These are phyloP conservation scores for Laguncularia racemosa DNA, from an alignment of 345 rosid species.

Conservation along the genomic window DNA sequence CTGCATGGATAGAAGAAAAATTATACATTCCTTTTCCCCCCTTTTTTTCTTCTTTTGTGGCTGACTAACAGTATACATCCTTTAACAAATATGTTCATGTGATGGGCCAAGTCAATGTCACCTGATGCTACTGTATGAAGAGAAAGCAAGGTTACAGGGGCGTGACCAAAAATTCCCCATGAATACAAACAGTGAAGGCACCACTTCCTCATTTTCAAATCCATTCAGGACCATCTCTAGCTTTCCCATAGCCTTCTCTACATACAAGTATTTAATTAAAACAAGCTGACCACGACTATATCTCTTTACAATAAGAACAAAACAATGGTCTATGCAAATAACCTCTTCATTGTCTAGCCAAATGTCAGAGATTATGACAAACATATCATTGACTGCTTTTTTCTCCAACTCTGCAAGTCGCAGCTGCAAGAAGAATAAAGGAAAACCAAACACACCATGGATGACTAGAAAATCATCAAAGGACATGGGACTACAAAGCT, in stretches of 20 bases:
- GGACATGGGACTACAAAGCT: slow-evolving; percentile 2
- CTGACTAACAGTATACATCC: background rate
- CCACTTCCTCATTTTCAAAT: slow-evolving; percentile 67
- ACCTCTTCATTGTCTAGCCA: slow-evolving; percentile 93
- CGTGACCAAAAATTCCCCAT: slow-evolving; percentile 89
- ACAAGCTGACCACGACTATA: slow-evolving; percentile 13
- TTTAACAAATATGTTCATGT: background rate
- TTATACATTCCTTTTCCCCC: too few species aligned
- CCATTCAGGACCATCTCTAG: slow-evolving; percentile 69
- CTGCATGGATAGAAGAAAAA: slow-evolving; percentile 20
- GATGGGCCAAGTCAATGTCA: slow-evolving; percentile 14
- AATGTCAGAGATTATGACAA: slow-evolving; percentile 83
- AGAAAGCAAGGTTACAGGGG: slow-evolving; percentile 75
- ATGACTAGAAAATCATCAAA: slow-evolving; percentile 3
- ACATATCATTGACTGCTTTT: slow-evolving; percentile 69
- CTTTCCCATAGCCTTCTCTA: slow-evolving; percentile 75
- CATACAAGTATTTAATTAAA: slow-evolving; percentile 27
- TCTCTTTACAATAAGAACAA: slow-evolving; percentile 1
- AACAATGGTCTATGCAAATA: slow-evolving; percentile 10
- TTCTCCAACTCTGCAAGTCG: slow-evolving; percentile 57
- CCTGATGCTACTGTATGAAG: slow-evolving; percentile 77
- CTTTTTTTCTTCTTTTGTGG: too few species aligned
- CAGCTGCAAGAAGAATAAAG: slow-evolving; percentile 40
- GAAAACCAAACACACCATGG: slow-evolving; percentile 9
- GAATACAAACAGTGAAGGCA: slow-evolving; percentile 90